Evolutionary conservation across 2,329 filamentous ascomycete species (phyloP).

Genomic region (Metarhizium anisopliae): DNA sequence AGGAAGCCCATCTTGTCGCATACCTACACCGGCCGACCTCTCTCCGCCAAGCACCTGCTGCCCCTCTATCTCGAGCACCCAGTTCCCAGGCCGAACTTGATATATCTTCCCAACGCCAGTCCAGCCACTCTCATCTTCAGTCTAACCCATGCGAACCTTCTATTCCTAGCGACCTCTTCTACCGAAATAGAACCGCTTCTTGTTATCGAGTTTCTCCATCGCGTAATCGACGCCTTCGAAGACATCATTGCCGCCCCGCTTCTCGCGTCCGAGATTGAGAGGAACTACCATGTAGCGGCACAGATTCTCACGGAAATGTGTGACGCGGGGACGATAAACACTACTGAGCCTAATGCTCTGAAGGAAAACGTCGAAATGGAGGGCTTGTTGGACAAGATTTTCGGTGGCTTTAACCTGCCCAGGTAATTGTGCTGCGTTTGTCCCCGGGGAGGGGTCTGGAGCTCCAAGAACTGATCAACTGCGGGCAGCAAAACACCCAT

Average conservation of each 20-base stretch:
- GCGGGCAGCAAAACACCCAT: constrained; percentile 30
- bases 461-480: constrained; percentile 5
- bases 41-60: constrained; percentile 66
- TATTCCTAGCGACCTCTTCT: constrained; percentile 79
- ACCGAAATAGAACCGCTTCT: constrained; percentile 82
- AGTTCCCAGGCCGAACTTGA: constrained; percentile 70
- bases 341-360: constrained; percentile 87
- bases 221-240: constrained; percentile 84
- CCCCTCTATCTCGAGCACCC: constrained; percentile 81
- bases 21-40: constrained; percentile 74
- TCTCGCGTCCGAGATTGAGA: constrained; percentile 77
- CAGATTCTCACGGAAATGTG: constrained; percentile 95
- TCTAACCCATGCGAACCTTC: constrained; percentile 74
- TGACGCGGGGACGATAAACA: constrained; percentile 80
- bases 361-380: constrained; percentile 88
- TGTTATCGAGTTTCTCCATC: constrained; percentile 88
- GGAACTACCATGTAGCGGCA: constrained; percentile 85
- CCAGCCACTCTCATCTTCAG: constrained; percentile 87
- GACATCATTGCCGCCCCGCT: constrained; percentile 88
- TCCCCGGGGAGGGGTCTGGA: background rate
- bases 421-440: constrained; percentile 37
- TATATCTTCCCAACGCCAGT: constrained; percentile 73
- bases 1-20: constrained; percentile 84
- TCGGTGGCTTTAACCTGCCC: constrained; percentile 80
- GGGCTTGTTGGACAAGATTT: constrained; percentile 77